Conservation (phyloP, 2,329 filamentous ascomycete species). For the Xylariales sp. region DNA sequence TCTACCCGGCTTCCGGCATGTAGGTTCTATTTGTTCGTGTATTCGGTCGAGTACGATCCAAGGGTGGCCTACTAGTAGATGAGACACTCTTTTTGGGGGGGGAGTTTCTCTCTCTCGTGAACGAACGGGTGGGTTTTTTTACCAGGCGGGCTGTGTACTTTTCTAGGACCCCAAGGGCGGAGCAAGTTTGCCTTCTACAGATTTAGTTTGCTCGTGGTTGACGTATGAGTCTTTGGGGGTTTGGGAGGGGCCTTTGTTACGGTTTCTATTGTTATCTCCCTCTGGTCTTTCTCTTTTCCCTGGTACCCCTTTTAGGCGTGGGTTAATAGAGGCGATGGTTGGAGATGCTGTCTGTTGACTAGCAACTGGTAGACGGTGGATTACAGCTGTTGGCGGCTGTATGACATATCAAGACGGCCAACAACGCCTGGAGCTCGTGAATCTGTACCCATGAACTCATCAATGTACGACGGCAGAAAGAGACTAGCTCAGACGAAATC, state of each 20-base stretch:
- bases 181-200: background rate
- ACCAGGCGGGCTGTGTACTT: constrained; percentile 7
- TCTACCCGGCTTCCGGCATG: background rate
- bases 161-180: background rate
- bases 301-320: background rate
- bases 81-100: background rate
- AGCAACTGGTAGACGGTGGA: background rate
- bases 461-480: constrained; percentile 2
- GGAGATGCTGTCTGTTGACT: background rate
- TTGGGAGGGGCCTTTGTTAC: background rate
- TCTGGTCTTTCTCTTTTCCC: too few relatives aligned
- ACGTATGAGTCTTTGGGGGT: background rate
- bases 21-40: background rate
- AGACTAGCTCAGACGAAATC: background rate
- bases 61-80: background rate
- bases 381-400: constrained; percentile 4
- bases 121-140: background rate
- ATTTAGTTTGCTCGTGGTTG: background rate
- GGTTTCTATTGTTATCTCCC: background rate
- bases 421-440: background rate
- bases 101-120: too few relatives aligned
- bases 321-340: background rate
- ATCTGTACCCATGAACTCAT: constrained; percentile 4
- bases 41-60: background rate
- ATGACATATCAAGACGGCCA: background rate